Percentiles rank a stretch among this genome's conserved stretches.
phyloP scores from a whole-genome alignment of 805 yeast genomes.

The Wickerhamomyces canadensis region DNA sequence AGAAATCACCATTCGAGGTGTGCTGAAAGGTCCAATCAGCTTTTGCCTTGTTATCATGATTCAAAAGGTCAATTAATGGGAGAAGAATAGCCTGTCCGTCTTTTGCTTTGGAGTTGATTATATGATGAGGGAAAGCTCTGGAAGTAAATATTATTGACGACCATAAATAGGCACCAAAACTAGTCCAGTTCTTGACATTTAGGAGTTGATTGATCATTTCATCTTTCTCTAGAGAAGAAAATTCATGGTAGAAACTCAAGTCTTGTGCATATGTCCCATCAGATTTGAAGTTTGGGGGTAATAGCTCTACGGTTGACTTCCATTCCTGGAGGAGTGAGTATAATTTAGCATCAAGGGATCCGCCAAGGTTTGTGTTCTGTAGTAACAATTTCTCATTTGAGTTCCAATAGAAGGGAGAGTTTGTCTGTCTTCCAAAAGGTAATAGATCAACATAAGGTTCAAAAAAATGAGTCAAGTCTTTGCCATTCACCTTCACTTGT shows the following conservation, averaged over 20 bases:
- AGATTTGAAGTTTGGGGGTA: conserved; percentile 9
- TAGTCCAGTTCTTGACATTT: conserved; percentile 44
- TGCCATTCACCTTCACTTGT: conserved; percentile 7
- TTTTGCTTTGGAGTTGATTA: conserved; percentile 30
- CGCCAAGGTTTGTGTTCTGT: conserved; percentile 61
- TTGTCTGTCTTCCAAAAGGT: conserved; percentile 37
- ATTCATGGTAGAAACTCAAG: conserved; percentile 11
- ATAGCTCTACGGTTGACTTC: conserved; percentile 25
- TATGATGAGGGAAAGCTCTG: conserved; percentile 70
- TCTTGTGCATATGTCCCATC: conserved; percentile 11
- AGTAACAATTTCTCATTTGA: conserved; percentile 44
- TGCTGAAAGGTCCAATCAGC: conserved; percentile 56
- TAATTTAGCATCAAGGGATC: conserved; percentile 45
- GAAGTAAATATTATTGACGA: conserved; percentile 65
- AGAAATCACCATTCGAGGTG: conserved; percentile 11
- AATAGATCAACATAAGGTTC: conserved; percentile 44
- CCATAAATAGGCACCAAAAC: conserved; percentile 71
- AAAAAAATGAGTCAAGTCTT: conserved; percentile 26
- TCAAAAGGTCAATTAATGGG: conserved; percentile 74
- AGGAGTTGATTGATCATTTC: conserved; percentile 16
- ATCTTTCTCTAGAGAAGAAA: conserved; percentile 9
- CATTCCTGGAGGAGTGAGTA: conserved; percentile 56
- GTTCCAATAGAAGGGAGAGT: conserved; percentile 60
- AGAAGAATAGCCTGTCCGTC: conserved; percentile 55
- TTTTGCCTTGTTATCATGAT: conserved; percentile 58